phyloP scores from a whole-genome alignment of 1,139 yeast genomes.

The Taiozyma sp. region DNA sequence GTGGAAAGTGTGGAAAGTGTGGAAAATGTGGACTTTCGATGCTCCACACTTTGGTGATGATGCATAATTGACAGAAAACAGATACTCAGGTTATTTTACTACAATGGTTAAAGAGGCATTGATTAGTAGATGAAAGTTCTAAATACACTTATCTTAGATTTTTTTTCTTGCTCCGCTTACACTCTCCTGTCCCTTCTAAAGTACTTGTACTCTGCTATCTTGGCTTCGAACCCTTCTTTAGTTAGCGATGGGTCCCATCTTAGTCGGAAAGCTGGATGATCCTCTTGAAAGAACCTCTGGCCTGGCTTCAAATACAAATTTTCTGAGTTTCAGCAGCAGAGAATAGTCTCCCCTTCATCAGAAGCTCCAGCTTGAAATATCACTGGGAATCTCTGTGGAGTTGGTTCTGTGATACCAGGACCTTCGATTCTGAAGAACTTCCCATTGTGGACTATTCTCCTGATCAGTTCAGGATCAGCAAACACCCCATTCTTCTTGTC shows the following conservation, averaged over 20 bases:
- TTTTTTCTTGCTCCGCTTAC: conserved; percentile 19
- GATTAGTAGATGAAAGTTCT: not conserved
- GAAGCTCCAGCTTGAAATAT: conserved; percentile 40
- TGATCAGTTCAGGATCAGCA: conserved; percentile 31
- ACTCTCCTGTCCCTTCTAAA: conserved; percentile 4
- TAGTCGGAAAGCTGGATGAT: conserved; percentile 36
- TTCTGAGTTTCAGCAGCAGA: conserved; percentile 37
- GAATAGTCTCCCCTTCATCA: conserved; percentile 31
- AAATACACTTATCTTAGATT: not conserved
- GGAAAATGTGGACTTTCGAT: not conserved
- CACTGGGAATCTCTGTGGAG: conserved; percentile 38
- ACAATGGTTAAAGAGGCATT: not conserved
- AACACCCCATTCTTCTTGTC: conserved; percentile 28
- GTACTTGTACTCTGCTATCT: conserved; percentile 5
- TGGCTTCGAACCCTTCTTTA: conserved; percentile 31
- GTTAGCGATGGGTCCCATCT: conserved; percentile 36
- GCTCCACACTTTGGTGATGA: not conserved
- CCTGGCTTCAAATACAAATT: conserved; percentile 17
- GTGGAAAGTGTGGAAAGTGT: not conserved
- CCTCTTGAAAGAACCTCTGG: conserved; percentile 28
- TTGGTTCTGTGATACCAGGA: conserved; percentile 33
- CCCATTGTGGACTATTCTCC: conserved; percentile 34
- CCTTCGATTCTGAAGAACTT: conserved; percentile 36
- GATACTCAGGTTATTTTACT: not conserved
- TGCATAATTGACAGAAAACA: not conserved